A percentile compares a stretch with the other conserved stretches of the same genome.
Evolutionary conservation across 352 stramenopile genomes (phyloP).

Genomic region (Pythium myriotylum): DNA sequence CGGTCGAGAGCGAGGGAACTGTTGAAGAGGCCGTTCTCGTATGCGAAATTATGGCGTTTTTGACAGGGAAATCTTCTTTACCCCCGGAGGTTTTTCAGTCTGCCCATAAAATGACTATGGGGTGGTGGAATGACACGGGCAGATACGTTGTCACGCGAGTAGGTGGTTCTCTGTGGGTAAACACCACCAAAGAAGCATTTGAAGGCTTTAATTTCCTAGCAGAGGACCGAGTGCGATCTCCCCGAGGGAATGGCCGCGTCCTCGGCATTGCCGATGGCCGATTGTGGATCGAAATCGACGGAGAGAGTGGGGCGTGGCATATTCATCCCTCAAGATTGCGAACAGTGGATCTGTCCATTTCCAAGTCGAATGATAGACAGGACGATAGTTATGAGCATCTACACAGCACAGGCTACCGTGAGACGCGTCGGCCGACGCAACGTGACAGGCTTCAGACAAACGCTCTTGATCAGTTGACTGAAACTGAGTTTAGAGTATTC

Average conservation of each 20-base stretch:
- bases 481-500: conserved; percentile 11
- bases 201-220: conserved; percentile 48
- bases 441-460: too few species aligned
- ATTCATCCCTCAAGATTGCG: conserved; percentile 72
- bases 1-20: conserved; percentile 2
- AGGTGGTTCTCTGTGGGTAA: conserved; percentile 69
- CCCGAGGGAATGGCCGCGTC: conserved; percentile 72
- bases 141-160: conserved; percentile 65
- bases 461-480: not conserved
- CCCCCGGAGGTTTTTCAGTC: conserved; percentile 29
- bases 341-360: conserved; percentile 32
- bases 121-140: conserved; percentile 54
- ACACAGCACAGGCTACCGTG: too few species aligned
- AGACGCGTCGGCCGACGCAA: too few species aligned
- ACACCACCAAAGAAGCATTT: conserved; percentile 47
- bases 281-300: conserved; percentile 85
- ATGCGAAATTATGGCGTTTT: conserved; percentile 60
- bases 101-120: conserved; percentile 54
- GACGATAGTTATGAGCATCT: not conserved
- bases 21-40: conserved; percentile 63
- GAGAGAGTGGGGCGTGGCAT: conserved; percentile 77
- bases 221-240: conserved; percentile 67
- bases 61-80: conserved; percentile 36
- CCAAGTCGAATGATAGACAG: not conserved
- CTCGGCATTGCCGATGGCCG: conserved; percentile 59